Evolutionary conservation across 768 basidiomycete genomes (phyloP).

Genomic region (Leccinum sublutescens): DNA sequence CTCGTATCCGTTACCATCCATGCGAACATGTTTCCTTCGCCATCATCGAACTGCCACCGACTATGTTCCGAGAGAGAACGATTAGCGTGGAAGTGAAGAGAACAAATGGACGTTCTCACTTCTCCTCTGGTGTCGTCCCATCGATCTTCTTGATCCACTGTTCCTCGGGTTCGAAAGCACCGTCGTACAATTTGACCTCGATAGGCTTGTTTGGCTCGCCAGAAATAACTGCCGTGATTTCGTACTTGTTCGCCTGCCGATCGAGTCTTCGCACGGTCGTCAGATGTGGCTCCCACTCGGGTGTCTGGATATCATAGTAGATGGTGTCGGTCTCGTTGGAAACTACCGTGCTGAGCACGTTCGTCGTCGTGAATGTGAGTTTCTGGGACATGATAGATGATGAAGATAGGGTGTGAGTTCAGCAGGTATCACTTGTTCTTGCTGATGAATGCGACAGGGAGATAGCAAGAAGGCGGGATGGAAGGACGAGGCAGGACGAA

Average conservation of each 20-base stretch:
- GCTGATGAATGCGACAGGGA: not conserved
- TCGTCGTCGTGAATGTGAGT: conserved; percentile 39
- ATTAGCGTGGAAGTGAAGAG: not conserved
- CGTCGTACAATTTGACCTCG: conserved; percentile 30
- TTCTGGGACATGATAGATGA: conserved; percentile 25
- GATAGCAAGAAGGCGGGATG: not conserved
- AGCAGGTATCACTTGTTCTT: not conserved
- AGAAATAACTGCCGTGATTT: conserved; percentile 32
- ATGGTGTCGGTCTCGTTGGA: conserved; percentile 37
- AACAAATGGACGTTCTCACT: conserved; percentile 4
- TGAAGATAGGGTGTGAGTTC: not conserved
- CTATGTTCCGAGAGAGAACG: conserved; percentile 3
- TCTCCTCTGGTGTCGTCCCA: conserved; percentile 13
- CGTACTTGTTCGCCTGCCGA: conserved; percentile 28
- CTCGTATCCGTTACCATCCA: conserved; percentile 13
- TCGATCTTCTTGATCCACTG: conserved; percentile 32
- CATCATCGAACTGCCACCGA: conserved; percentile 25
- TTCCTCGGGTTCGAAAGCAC: conserved; percentile 25
- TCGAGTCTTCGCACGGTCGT: conserved; percentile 38
- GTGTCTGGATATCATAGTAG: conserved; percentile 42
- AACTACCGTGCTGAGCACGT: conserved; percentile 37
- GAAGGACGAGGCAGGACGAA: not conserved
- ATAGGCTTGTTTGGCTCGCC: conserved; percentile 31
- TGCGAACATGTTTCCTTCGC: conserved; percentile 21
- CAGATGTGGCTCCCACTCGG: conserved; percentile 34